Percentiles rank a stretch among this genome's conserved stretches.
These are phyloP conservation scores for Lanmaoa pseudosensibilis DNA, from an alignment of 768 basidiomycete species.

Conservation along the genomic window DNA sequence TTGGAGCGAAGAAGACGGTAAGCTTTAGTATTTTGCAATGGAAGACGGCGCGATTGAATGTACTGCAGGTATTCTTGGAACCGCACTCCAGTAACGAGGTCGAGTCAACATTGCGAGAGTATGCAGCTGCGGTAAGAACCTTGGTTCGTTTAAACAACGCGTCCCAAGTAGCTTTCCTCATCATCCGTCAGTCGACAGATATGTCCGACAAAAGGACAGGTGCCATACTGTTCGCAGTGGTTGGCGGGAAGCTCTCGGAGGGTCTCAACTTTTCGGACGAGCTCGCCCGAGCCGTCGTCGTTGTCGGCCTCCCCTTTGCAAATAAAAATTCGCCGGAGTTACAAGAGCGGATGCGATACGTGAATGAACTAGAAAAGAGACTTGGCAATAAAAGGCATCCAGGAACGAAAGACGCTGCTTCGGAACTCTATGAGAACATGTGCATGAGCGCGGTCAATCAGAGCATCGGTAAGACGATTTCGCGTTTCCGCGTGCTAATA, in stretches of 20 bases:
- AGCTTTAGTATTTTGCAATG: constrained; percentile 5
- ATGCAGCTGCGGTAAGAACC: constrained; percentile 50
- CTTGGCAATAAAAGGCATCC: constrained; percentile 33
- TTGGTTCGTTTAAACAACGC: constrained; percentile 16
- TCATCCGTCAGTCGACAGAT: constrained; percentile 17
- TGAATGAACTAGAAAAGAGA: constrained; percentile 58
- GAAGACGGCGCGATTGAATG: background rate
- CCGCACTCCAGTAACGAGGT: constrained; percentile 72
- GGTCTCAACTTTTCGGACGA: constrained; percentile 78
- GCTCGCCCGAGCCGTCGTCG: constrained; percentile 81
- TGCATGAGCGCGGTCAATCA: constrained; percentile 97
- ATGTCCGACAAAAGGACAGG: constrained; percentile 45
- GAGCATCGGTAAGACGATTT: constrained; percentile 71
- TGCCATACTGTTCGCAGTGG: constrained; percentile 88
- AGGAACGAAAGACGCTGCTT: constrained; percentile 63
- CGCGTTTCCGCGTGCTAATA: background rate
- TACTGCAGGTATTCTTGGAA: constrained; percentile 81
- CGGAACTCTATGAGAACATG: constrained; percentile 87
- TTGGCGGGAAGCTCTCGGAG: constrained; percentile 97
- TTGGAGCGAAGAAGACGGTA: constrained; percentile 75
- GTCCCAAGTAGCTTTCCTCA: constrained; percentile 1
- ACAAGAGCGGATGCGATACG: constrained; percentile 88
- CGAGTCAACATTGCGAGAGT: constrained; percentile 73
- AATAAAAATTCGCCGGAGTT: constrained; percentile 91
- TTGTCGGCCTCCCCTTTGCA: constrained; percentile 91